These are phyloP conservation scores for Apophysomyces trapeziformis DNA, from an alignment of 371 early-diverging fungal species.

Conservation along the genomic window DNA sequence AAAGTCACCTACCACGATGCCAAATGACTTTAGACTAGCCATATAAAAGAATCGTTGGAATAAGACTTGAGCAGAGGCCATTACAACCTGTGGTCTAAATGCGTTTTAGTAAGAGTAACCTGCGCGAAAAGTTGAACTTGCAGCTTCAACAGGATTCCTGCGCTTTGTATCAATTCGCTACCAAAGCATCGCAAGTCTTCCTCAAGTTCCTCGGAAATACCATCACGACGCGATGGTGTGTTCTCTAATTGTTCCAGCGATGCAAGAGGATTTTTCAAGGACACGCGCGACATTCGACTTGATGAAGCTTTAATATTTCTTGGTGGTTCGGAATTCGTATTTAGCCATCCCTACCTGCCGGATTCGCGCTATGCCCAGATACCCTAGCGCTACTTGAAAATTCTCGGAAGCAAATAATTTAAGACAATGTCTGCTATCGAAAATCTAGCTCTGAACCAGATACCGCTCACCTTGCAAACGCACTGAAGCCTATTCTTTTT, in stretches of 20 bases:
- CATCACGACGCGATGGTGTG: slow-evolving; percentile 74
- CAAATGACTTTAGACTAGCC: slow-evolving; percentile 74
- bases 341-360: too few species aligned
- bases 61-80: slow-evolving; percentile 95
- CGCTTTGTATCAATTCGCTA: slow-evolving; percentile 82
- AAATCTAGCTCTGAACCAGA: too few species aligned
- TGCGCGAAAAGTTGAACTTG: slow-evolving; percentile 37
- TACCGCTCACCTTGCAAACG: too few species aligned
- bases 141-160: slow-evolving; percentile 86
- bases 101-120: neutral
- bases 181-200: slow-evolving; percentile 75
- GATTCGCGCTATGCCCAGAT: too few species aligned
- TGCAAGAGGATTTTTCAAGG: slow-evolving; percentile 67
- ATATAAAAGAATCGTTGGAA: slow-evolving; percentile 92
- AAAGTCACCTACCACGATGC: slow-evolving; percentile 61
- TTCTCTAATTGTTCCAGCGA: slow-evolving; percentile 68
- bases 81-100: slow-evolving; percentile 70
- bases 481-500: too few species aligned
- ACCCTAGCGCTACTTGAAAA: too few species aligned
- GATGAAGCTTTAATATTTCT: too few species aligned
- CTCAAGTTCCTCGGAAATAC: slow-evolving; percentile 73
- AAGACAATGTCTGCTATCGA: too few species aligned
- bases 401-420: too few species aligned
- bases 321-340: too few species aligned
- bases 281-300: neutral